A percentile compares a stretch with the other conserved stretches of the same genome.
Conservation (phyloP, 2,329 filamentous ascomycete species). For the Botrytis aclada region DNA sequence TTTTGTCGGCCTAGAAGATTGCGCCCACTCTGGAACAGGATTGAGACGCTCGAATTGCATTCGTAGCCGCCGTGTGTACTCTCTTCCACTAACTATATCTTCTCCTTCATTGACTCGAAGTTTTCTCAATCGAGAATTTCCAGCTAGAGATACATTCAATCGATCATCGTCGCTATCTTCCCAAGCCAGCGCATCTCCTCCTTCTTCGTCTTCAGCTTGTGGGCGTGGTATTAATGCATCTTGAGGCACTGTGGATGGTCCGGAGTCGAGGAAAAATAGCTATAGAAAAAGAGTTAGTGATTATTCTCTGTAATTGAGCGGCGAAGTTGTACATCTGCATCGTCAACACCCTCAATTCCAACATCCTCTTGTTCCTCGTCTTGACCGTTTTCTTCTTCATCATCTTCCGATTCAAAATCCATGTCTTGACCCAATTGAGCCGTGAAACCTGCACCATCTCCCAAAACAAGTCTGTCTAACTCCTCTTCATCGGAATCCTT, state of each 20-base stretch:
- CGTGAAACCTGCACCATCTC: conserved; percentile 79
- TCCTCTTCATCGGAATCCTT: conserved; percentile 84
- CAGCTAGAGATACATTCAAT: conserved; percentile 76
- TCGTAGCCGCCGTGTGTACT: conserved; percentile 78
- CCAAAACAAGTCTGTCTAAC: conserved; percentile 84
- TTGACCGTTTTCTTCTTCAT: conserved; percentile 37
- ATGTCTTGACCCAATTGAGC: conserved; percentile 64
- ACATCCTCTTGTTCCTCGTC: conserved; percentile 47
- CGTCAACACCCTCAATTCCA: conserved; percentile 63
- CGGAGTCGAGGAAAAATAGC: conserved; percentile 42
- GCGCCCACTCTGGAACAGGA: conserved; percentile 60
- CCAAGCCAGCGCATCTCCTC: conserved; percentile 64
- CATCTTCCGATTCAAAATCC: conserved; percentile 29
- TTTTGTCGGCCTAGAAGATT: conserved; percentile 50
- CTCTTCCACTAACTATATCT: conserved; percentile 79
- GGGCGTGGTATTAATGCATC: conserved; percentile 26
- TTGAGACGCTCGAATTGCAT: conserved; percentile 67
- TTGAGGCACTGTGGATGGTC: conserved; percentile 31
- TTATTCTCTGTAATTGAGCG: not conserved
- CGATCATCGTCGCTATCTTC: conserved; percentile 95
- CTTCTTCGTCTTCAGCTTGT: conserved; percentile 39
- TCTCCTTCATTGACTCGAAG: conserved; percentile 77
- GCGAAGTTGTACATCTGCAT: conserved; percentile 54
- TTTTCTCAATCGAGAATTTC: conserved; percentile 74
- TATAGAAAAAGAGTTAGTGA: conserved; percentile 24